A percentile compares a stretch with the other conserved stretches of the same genome.
These are phyloP conservation scores for Diplodia corticola DNA, from an alignment of 2,329 filamentous ascomycete genomes.

Conservation along the genomic window DNA sequence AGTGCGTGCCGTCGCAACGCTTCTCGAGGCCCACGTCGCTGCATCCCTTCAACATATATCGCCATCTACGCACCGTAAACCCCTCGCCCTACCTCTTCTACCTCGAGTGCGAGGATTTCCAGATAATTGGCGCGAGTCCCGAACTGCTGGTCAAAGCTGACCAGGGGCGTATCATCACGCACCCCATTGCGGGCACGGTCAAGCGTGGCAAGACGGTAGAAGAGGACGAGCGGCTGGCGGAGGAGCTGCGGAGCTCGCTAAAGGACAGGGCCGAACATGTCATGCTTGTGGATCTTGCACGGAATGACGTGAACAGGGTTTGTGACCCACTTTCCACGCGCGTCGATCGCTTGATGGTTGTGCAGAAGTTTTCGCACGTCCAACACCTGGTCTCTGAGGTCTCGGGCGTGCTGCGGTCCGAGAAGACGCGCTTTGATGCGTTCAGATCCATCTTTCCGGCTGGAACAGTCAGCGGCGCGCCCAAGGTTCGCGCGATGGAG, in stretches of 20 bases:
- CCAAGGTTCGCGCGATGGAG: slow-evolving; percentile 96
- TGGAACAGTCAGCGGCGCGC: slow-evolving; percentile 91
- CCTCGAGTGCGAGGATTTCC: slow-evolving; percentile 86
- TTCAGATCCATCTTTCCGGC: slow-evolving; percentile 97
- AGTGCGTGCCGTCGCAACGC: slow-evolving; percentile 92
- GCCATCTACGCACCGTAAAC: slow-evolving; percentile 94
- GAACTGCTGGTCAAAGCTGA: slow-evolving; percentile 94
- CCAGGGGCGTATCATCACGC: slow-evolving; percentile 83
- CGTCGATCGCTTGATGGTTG: slow-evolving; percentile 85
- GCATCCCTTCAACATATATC: slow-evolving; percentile 98
- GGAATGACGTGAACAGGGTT: slow-evolving; percentile 95
- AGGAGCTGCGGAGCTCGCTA: slow-evolving; percentile 73
- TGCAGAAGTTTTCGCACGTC: slow-evolving; percentile 76
- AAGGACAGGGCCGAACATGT: slow-evolving; percentile 74
- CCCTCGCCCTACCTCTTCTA: slow-evolving; percentile 98
- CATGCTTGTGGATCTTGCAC: slow-evolving; percentile 94
- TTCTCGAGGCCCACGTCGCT: slow-evolving; percentile 85
- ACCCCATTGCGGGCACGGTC: slow-evolving; percentile 95
- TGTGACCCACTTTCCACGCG: slow-evolving; percentile 87
- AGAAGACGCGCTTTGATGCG: slow-evolving; percentile 88
- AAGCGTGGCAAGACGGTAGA: slow-evolving; percentile 77
- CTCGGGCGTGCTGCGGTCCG: slow-evolving; percentile 79
- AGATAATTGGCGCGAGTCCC: slow-evolving; percentile 92
- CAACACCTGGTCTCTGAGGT: slow-evolving; percentile 97
- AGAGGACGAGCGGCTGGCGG: slow-evolving; percentile 78